phyloP scores from a whole-genome alignment of 2,329 filamentous ascomycete species.

The Diaporthe longicolla region DNA sequence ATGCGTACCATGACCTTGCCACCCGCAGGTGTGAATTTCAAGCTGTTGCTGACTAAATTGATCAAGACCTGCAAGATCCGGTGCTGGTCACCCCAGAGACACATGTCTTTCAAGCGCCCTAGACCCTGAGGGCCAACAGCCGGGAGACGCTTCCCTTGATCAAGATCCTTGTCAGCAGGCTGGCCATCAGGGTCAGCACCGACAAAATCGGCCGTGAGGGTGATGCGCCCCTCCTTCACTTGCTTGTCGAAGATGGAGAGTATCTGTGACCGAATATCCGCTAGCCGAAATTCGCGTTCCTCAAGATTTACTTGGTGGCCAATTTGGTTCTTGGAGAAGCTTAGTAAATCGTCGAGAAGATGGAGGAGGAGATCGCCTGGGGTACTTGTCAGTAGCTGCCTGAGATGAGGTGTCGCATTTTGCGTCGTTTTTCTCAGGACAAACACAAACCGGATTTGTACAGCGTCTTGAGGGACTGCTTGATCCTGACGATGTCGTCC shows the following conservation, averaged over 20 bases:
- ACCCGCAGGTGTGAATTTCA: conserved; percentile 88
- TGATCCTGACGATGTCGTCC: conserved; percentile 82
- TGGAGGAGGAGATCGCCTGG: conserved; percentile 82
- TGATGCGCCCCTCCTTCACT: conserved; percentile 82
- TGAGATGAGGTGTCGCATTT: neutral
- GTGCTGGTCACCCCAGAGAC: conserved; percentile 93
- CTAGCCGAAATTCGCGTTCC: conserved; percentile 86
- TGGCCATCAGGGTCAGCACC: conserved; percentile 58
- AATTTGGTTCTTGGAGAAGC: conserved; percentile 95
- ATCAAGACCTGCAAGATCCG: conserved; percentile 93
- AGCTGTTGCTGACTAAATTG: conserved; percentile 90
- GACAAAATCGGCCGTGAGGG: conserved; percentile 80
- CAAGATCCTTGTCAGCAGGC: conserved; percentile 52
- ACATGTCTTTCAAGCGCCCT: conserved; percentile 85
- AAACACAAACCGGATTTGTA: conserved; percentile 78
- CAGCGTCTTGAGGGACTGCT: conserved; percentile 86
- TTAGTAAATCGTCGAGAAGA: conserved; percentile 88
- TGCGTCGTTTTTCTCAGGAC: neutral
- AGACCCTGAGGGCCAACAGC: conserved; percentile 75
- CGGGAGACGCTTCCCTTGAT: conserved; percentile 60
- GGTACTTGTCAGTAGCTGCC: conserved; percentile 25
- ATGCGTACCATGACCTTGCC: conserved; percentile 84
- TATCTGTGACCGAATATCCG: conserved; percentile 87
- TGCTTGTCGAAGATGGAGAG: conserved; percentile 92
- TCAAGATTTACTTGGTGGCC: conserved; percentile 86